Conservation (phyloP, 2,329 filamentous ascomycete species). For the Paraphaeosphaeria sporulosa region DNA sequence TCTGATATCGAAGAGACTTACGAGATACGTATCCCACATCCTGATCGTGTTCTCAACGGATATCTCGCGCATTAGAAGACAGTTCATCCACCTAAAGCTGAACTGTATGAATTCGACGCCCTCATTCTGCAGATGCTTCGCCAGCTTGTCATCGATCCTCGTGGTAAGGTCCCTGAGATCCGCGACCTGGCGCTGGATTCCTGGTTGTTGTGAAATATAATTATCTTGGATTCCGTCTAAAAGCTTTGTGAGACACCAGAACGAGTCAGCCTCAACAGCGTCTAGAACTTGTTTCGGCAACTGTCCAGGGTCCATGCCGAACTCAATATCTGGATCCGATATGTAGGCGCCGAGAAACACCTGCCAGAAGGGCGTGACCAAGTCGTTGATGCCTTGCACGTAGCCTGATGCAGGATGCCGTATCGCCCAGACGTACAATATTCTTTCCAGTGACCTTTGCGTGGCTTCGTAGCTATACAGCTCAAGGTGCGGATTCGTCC, state of each 20-base stretch:
- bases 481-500: constrained; percentile 94
- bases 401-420: constrained; percentile 97
- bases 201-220: constrained; percentile 96
- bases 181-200: constrained; percentile 92
- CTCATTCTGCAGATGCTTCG: constrained; percentile 88
- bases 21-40: constrained; percentile 99
- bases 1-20: constrained; percentile 56
- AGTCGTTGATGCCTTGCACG: constrained; percentile 97
- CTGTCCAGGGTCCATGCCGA: constrained; percentile 96
- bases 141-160: constrained; percentile 82
- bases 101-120: constrained; percentile 99
- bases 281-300: constrained; percentile 89
- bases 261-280: constrained; percentile 95
- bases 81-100: constrained; percentile 99
- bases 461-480: constrained; percentile 96
- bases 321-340: constrained; percentile 89
- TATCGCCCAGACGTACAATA: constrained; percentile 97
- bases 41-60: constrained; percentile 95
- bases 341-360: constrained; percentile 96
- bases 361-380: constrained; percentile 98
- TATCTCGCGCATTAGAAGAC: constrained; percentile 95
- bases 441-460: constrained; percentile 90
- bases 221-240: constrained; percentile 99
- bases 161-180: constrained; percentile 89
- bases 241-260: constrained; percentile 97